phyloP scores from a whole-genome alignment of 2,329 filamentous ascomycete genomes.

The Didymella exigua region DNA sequence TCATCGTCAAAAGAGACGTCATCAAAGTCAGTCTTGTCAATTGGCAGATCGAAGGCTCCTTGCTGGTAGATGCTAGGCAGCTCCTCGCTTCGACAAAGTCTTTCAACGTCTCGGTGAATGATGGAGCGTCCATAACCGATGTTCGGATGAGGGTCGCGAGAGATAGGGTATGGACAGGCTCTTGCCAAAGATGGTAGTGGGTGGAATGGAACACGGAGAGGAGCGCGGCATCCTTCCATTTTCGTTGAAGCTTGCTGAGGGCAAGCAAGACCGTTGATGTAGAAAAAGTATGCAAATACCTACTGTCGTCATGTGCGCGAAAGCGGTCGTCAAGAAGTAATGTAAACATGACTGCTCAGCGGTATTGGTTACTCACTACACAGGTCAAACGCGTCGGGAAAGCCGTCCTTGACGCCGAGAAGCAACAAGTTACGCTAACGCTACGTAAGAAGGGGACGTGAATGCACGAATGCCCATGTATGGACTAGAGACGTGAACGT shows the following conservation, averaged over 20 bases:
- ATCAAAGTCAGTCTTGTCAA: neutral
- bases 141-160: too few species aligned
- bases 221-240: neutral
- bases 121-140: neutral
- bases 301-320: neutral
- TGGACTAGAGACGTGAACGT: neutral
- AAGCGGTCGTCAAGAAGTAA: neutral
- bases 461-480: neutral
- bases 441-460: too few species aligned
- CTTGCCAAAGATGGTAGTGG: neutral
- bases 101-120: neutral
- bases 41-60: neutral
- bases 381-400: neutral
- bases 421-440: neutral
- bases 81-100: neutral
- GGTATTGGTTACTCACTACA: neutral
- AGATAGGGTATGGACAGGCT: neutral
- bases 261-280: neutral
- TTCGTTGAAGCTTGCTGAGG: neutral
- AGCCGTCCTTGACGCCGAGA: too few species aligned
- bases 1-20: neutral
- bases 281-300: neutral
- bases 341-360: neutral
- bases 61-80: neutral
- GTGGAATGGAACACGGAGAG: neutral